phyloP scores from a whole-genome alignment of 2,329 filamentous ascomycete species.

The Ceratocystis albifundus region DNA sequence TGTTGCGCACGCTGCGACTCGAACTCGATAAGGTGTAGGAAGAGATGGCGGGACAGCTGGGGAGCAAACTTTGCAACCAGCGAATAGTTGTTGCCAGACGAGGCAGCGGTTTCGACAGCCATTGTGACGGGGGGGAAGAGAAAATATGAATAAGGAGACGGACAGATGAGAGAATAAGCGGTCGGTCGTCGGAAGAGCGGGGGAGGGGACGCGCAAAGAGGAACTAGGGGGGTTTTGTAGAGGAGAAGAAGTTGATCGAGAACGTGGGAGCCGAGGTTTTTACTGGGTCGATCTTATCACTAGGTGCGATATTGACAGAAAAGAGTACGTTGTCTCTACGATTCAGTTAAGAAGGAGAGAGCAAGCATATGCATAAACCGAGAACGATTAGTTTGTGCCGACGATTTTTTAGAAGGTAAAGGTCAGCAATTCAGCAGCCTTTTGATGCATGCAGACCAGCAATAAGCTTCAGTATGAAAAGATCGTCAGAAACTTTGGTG shows the following conservation, averaged over 20 bases:
- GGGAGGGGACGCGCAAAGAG: not conserved
- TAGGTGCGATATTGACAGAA: not conserved
- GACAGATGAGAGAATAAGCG: not conserved
- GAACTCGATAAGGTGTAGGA: conserved; percentile 94
- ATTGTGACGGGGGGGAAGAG: conserved; percentile 13
- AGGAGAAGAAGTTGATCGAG: not conserved
- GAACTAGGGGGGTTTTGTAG: not conserved
- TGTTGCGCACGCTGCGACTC: conserved; percentile 71
- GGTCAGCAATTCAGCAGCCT: conserved; percentile 1
- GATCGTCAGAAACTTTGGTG: conserved; percentile 8
- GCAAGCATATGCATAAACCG: not conserved
- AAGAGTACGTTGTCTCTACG: not conserved
- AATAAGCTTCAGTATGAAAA: not conserved
- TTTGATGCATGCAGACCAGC: not conserved
- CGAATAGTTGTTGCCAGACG: conserved; percentile 21
- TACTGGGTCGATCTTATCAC: conserved; percentile 5
- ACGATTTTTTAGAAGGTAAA: not conserved
- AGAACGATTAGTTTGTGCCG: not conserved
- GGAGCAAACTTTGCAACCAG: conserved; percentile 57
- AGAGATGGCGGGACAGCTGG: conserved; percentile 87
- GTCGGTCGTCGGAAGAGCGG: not conserved
- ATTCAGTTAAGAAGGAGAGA: conserved; percentile 18
- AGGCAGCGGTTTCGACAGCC: conserved; percentile 22
- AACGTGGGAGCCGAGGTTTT: conserved; percentile 7
- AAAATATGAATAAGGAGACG: not conserved